Conservation (phyloP, 2,329 filamentous ascomycete species). For the Akanthomyces dipterigenus region DNA sequence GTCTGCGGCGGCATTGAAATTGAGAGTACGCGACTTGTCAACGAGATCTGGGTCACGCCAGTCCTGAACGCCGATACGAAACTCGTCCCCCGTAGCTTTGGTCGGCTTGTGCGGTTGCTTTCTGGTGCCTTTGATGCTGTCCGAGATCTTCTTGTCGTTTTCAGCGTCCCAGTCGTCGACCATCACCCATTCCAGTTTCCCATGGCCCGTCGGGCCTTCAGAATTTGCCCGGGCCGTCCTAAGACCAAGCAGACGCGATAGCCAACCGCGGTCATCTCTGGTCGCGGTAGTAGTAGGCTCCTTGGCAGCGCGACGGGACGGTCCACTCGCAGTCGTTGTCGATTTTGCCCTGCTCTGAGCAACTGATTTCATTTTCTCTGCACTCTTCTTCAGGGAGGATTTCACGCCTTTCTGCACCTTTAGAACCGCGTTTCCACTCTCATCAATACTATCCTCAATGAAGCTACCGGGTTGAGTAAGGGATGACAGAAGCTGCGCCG, state of each 20-base stretch:
- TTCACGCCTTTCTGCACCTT: constrained; percentile 46
- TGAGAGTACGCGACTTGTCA: constrained; percentile 20
- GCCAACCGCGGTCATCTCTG: constrained; percentile 29
- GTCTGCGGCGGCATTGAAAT: constrained; percentile 12
- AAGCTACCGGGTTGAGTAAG: constrained; percentile 67
- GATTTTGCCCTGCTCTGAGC: constrained; percentile 22
- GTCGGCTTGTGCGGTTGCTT: constrained; percentile 22
- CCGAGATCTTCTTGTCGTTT: constrained; percentile 37
- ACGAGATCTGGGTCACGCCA: constrained; percentile 68
- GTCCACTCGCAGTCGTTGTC: constrained; percentile 17
- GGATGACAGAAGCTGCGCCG: constrained; percentile 84
- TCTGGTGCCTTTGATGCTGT: constrained; percentile 32
- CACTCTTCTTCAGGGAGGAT: constrained; percentile 2
- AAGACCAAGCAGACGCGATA: constrained; percentile 36
- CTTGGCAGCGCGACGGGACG: constrained; percentile 22
- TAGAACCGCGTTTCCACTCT: constrained; percentile 50
- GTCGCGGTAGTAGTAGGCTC: constrained; percentile 14
- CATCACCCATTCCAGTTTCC: constrained; percentile 66
- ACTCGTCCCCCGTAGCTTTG: constrained; percentile 47
- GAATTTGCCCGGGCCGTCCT: constrained; percentile 31
- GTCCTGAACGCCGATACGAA: constrained; percentile 78
- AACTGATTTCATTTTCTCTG: constrained; percentile 26
- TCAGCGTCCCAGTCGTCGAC: constrained; percentile 60
- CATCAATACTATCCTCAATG: constrained; percentile 52
- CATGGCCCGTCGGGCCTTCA: constrained; percentile 61